Conservation (phyloP, 2,329 filamentous ascomycete species). For the Dothideomycetes sp. region DNA sequence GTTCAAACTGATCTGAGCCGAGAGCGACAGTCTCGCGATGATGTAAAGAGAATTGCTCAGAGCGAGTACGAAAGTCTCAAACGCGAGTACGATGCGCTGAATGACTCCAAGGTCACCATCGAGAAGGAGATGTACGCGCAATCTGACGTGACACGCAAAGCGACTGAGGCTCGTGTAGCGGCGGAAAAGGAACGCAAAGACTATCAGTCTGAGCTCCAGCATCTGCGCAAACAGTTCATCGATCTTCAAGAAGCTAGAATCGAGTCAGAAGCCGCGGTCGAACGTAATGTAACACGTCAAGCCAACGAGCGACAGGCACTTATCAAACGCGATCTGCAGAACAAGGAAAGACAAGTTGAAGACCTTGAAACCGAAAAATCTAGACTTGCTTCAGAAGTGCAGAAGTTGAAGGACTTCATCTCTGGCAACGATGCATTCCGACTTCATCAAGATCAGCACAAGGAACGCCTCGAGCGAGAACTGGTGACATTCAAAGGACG, state of each 20-base stretch:
- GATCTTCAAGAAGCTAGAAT: slow-evolving; percentile 78
- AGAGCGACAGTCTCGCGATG: slow-evolving; percentile 86
- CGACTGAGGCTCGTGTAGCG: slow-evolving; percentile 67
- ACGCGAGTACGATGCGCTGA: slow-evolving; percentile 75
- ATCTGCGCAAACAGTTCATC: slow-evolving; percentile 71
- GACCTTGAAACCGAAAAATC: slow-evolving; percentile 73
- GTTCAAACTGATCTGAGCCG: slow-evolving; percentile 82
- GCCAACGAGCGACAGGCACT: slow-evolving; percentile 73
- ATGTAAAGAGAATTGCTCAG: slow-evolving; percentile 81
- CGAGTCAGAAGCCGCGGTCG: slow-evolving; percentile 70
- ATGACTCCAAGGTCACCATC: slow-evolving; percentile 92
- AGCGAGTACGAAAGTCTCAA: slow-evolving; percentile 77
- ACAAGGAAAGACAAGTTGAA: slow-evolving; percentile 63
- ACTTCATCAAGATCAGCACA: slow-evolving; percentile 83
- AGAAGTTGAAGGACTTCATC: slow-evolving; percentile 78
- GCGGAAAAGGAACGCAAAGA: slow-evolving; percentile 86
- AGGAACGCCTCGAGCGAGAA: slow-evolving; percentile 85
- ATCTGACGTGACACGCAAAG: slow-evolving; percentile 79
- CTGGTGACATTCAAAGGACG: slow-evolving; percentile 84
- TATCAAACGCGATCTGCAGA: slow-evolving; percentile 70
- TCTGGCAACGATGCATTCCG: slow-evolving; percentile 83
- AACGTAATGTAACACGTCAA: slow-evolving; percentile 66
- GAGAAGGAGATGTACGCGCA: slow-evolving; percentile 97
- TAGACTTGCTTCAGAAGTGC: slow-evolving; percentile 68
- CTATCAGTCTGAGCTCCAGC: slow-evolving; percentile 74